These are phyloP conservation scores for Myriangium duriaei DNA, from an alignment of 2,329 filamentous ascomycete genomes.

Conservation along the genomic window DNA sequence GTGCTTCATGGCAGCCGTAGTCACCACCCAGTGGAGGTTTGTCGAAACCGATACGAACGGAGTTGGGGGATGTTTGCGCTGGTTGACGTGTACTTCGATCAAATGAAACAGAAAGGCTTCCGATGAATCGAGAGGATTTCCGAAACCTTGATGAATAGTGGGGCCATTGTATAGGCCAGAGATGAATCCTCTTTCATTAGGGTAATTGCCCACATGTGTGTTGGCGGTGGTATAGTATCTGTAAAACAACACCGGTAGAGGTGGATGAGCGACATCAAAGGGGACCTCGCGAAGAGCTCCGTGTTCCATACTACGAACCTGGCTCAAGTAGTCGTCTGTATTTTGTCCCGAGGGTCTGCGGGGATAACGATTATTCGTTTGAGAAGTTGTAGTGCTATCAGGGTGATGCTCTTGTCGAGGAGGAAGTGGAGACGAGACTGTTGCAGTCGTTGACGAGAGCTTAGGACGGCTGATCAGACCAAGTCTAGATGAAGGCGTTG, in stretches of 20 bases:
- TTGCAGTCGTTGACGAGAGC: no score
- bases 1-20: background rate
- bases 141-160: background rate
- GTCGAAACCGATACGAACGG: slow-evolving; percentile 2
- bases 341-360: no score
- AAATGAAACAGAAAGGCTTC: background rate
- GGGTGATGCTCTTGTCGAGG: no score
- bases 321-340: background rate
- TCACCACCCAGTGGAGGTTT: slow-evolving; percentile 1
- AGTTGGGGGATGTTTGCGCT: background rate
- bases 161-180: slow-evolving; percentile 1
- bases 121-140: background rate
- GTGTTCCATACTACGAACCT: background rate
- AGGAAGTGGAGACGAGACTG: no score
- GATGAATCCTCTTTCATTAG: background rate
- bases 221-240: background rate
- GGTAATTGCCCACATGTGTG: slow-evolving; percentile 2
- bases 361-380: no score
- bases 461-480: no score
- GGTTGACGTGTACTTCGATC: slow-evolving; percentile 6
- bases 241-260: background rate
- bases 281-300: background rate
- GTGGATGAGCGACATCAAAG: background rate
- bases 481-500: background rate
- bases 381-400: background rate